Base-by-base conservation (phyloP, 2,329 filamentous ascomycete genomes). In the Aureobasidium sp. region DNA sequence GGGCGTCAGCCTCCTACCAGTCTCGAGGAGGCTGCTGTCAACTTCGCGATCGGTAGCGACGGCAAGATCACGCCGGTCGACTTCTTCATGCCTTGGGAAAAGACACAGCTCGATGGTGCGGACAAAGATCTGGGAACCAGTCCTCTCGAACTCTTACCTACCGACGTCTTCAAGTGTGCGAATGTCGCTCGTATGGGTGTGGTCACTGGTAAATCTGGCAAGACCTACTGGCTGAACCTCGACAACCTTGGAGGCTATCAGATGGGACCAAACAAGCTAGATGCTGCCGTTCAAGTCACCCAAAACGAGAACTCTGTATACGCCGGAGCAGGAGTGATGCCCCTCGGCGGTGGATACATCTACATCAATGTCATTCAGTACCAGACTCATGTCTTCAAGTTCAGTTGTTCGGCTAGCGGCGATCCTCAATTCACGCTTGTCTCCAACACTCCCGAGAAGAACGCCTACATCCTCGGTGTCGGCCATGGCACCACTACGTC, bases 401-500 rank as follows among this genome's bases (percentile, higher is more conserved):
- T 89, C 71, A 82, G 83, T 3, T 88, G 85, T 71, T 77, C 80
- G 67, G 75, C 76, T 27, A 66, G 62, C 42, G 86, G 86, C 4
- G 79, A 84, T 13, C 83, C 87, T 0, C 80, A 81, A 2, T 88
- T 90, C 60, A 82, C 84, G 27, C 84, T 86, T 70, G 82, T 87
- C 1, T 84, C 83, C 5, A 81, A 84, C 63, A 84, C 80, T 4
- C 79, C 81, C 0, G 80, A 83, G 27, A 79, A 73, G 48, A 88
- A 87, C 59, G 84, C 85, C 0, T 84, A 83, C 65, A 79, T 84
- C 55, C 81, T 89, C 0, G 87, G 87, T 33, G 84, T 87, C 38
- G 83, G 86, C 31, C 86, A 89, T 67, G 85, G 85, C 27, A 87
- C 86, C 0, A 84, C 83, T 0, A 89, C 87, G 0, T 86, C 86